Conservation (phyloP, 768 basidiomycete species). For the Candolleomyces aberdarensis region DNA sequence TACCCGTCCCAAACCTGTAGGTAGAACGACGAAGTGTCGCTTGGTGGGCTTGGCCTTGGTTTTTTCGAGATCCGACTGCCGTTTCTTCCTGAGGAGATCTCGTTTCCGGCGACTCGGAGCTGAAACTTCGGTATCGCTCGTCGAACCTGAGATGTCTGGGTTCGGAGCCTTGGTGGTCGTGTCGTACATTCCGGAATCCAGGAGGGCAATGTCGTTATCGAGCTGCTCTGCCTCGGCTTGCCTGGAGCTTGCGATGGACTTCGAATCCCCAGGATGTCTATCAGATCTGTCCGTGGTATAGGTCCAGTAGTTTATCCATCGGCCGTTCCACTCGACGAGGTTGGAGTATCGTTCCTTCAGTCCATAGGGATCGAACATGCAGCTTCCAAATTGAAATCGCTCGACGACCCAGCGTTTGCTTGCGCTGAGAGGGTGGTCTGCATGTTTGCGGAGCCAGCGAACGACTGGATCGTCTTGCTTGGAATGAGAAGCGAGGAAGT, state of each 20-base stretch:
- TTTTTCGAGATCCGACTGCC: constrained; percentile 21
- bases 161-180: background rate
- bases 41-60: constrained; percentile 17
- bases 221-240: constrained; percentile 9
- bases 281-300: constrained; percentile 29
- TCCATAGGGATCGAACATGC: constrained; percentile 55
- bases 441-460: constrained; percentile 51
- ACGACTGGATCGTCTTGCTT: constrained; percentile 37
- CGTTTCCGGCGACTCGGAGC: constrained; percentile 5
- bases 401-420: constrained; percentile 52
- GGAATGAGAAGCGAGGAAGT: constrained; percentile 37
- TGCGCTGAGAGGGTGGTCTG: constrained; percentile 46
- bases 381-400: constrained; percentile 54
- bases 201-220: constrained; percentile 25
- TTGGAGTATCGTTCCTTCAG: constrained; percentile 46
- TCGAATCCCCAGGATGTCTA: constrained; percentile 9
- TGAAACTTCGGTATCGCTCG: constrained; percentile 19
- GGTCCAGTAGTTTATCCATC: constrained; percentile 66
- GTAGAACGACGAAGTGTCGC: constrained; percentile 52
- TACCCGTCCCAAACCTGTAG: constrained; percentile 38
- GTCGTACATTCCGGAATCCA: constrained; percentile 20
- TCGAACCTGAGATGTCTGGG: constrained; percentile 14
- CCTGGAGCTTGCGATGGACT: constrained; percentile 6
- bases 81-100: constrained; percentile 17
- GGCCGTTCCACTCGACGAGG: constrained; percentile 47